phyloP scores from a whole-genome alignment of 2,329 filamentous ascomycete species.

The Talaromyces sp. region DNA sequence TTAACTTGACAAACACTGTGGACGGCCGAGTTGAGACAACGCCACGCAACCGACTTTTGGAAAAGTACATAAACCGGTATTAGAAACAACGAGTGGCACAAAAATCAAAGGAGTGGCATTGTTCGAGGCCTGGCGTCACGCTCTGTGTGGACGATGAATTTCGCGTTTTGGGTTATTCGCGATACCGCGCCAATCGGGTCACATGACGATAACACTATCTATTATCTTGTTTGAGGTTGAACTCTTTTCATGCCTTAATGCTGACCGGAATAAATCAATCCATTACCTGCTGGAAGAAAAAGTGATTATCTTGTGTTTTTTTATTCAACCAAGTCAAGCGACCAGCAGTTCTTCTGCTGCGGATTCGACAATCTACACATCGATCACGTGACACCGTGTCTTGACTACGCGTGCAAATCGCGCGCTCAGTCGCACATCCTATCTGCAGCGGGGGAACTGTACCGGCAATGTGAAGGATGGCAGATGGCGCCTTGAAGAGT shows the following conservation, averaged over 20 bases:
- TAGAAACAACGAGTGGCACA: not conserved
- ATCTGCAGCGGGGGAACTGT: not conserved
- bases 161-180: constrained; percentile 4
- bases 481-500: constrained; percentile 30
- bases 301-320: not conserved
- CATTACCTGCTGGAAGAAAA: not conserved
- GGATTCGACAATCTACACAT: not conserved
- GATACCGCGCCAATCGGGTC: constrained; percentile 5
- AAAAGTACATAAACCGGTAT: constrained; percentile 9
- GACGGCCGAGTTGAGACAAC: constrained; percentile 18
- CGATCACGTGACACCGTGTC: not conserved
- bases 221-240: not conserved
- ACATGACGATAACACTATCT: not conserved
- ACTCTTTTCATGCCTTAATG: not conserved
- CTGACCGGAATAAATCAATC: not conserved
- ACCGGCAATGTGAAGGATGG: constrained; percentile 36
- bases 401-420: not conserved
- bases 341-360: not conserved
- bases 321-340: not conserved
- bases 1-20: constrained; percentile 15
- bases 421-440: not conserved
- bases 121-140: not conserved
- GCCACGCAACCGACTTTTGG: constrained; percentile 11
- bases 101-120: not conserved
- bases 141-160: not conserved